Evolutionary conservation across 2,329 filamentous ascomycete species (phyloP), one percentile per base, ranked within the genome.

Genomic region (Elsinoe batatas): DNA sequence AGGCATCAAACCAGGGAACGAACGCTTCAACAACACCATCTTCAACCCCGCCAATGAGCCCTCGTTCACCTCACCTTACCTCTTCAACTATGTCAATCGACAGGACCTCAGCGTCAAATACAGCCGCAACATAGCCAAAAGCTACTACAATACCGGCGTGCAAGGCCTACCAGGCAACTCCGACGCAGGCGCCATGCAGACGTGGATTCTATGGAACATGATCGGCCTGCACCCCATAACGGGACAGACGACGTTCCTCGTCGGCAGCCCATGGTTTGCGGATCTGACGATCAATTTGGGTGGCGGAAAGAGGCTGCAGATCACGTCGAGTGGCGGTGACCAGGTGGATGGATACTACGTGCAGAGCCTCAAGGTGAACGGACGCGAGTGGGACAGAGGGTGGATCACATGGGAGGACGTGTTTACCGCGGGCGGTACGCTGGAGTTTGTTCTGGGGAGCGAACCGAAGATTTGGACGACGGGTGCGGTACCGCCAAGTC

Each of bases 341-440:
- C 69, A 7, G 76, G 75, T 68, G 57, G 67, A 61, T 13, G 69
- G 69, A 6, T 74, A 72, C 61, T 85, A 84, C 61, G 82, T 88
- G 3, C 84, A 88, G 70, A 79, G 76, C 20, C 70, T 88, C 57
- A 77, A 72, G 61, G 77, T 88, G 43, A 87, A 88, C 63, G 83
- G 84, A 0, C 56, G 77, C 64, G 32, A 58, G 0, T 88, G 84
- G 83, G 69, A 75, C 55, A 80, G 79, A 71, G 74, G 76, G 38
- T 88, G 84, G 84, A 67, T 88, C 11, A 74, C 74, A 17, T 87
- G 81, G 80, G 69, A 79, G 13, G 82, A 87, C 61, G 68, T 88
- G 20, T 87, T 88, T 66, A 78, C 75, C 1, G 64, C 78, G 3
- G 83, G 82, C 7, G 84, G 82, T 0, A 80, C 71, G 1, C 66